These are phyloP conservation scores for Corylus avellana DNA, from an alignment of 306 rosid genomes.

Conservation along the genomic window DNA sequence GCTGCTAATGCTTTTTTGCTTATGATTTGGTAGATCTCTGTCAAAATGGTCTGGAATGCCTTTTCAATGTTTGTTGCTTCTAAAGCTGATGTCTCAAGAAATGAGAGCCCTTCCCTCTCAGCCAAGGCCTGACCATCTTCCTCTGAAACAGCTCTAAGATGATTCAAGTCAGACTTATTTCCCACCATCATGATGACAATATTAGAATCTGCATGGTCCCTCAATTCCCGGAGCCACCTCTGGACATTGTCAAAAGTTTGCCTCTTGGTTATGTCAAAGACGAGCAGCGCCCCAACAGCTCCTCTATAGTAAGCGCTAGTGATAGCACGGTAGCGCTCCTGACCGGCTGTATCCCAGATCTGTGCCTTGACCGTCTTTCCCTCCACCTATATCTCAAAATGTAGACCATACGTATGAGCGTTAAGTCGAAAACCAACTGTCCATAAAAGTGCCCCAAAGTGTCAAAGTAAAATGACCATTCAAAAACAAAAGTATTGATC, in stretches of 20 bases:
- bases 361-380: slow-evolving; percentile 98
- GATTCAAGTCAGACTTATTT: slow-evolving; percentile 85
- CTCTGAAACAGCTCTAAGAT: slow-evolving; percentile 85
- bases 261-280: slow-evolving; percentile 91
- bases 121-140: slow-evolving; percentile 90
- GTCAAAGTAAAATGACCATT: slow-evolving; percentile 8
- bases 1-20: slow-evolving; percentile 99
- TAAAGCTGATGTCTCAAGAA: slow-evolving; percentile 96
- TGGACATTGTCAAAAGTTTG: slow-evolving; percentile 92
- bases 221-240: slow-evolving; percentile 96
- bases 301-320: slow-evolving; percentile 99
- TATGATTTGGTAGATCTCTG: slow-evolving; percentile 90
- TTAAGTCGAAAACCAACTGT: neutral
- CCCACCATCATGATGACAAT: slow-evolving; percentile 99
- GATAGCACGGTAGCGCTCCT: slow-evolving; percentile 97
- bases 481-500: neutral
- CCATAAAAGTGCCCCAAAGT: neutral
- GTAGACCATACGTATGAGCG: slow-evolving; percentile 14
- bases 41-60: slow-evolving; percentile 95
- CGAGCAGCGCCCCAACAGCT: slow-evolving; percentile 95
- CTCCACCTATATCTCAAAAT: slow-evolving; percentile 61
- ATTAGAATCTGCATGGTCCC: slow-evolving; percentile 98
- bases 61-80: slow-evolving; percentile 93
- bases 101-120: slow-evolving; percentile 94
- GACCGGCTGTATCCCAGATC: slow-evolving; percentile 99